A percentile compares a stretch with the other conserved stretches of the same genome.
Evolutionary conservation across 2,329 filamentous ascomycete species (phyloP).

Genomic region (Aspergillus nomiae): DNA sequence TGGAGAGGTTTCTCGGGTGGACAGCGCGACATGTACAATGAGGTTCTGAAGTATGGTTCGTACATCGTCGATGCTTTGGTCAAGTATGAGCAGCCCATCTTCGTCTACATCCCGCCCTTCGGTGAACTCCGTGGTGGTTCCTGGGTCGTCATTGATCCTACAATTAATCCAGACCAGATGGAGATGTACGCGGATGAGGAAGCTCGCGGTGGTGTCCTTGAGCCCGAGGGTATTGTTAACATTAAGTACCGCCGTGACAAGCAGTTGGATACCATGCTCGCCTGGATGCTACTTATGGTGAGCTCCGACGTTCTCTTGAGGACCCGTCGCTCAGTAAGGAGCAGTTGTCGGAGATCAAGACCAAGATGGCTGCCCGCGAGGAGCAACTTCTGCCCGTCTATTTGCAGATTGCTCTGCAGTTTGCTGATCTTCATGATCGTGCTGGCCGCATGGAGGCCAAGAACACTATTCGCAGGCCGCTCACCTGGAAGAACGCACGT

Average conservation of each 20-base stretch:
- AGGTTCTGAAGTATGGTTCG: constrained; percentile 98
- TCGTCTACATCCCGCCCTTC: constrained; percentile 96
- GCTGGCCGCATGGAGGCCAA: constrained; percentile 98
- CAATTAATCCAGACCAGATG: constrained; percentile 95
- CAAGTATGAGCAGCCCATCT: constrained; percentile 98
- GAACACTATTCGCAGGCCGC: constrained; percentile 80
- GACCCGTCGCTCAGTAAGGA: constrained; percentile 71
- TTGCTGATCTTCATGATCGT: constrained; percentile 95
- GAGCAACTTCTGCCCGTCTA: constrained; percentile 90
- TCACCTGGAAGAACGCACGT: constrained; percentile 85
- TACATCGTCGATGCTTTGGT: constrained; percentile 98
- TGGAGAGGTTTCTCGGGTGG: constrained; percentile 99
- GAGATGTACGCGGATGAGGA: constrained; percentile 99
- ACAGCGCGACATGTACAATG: constrained; percentile 99
- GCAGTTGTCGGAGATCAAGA: constrained; percentile 75
- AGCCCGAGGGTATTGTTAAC: constrained; percentile 96
- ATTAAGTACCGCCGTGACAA: constrained; percentile 99
- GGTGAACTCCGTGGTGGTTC: constrained; percentile 98
- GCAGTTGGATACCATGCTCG: constrained; percentile 96
- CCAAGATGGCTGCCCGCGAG: constrained; percentile 81
- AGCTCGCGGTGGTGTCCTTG: constrained; percentile 91
- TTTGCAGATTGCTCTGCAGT: constrained; percentile 91
- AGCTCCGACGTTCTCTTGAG: constrained; percentile 76
- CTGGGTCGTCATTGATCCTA: constrained; percentile 98
- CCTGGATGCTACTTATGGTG: constrained; percentile 79